Percentiles rank a stretch among this genome's conserved stretches.
phyloP scores from a whole-genome alignment of 768 basidiomycete genomes.

The Termitomyces sp. region DNA sequence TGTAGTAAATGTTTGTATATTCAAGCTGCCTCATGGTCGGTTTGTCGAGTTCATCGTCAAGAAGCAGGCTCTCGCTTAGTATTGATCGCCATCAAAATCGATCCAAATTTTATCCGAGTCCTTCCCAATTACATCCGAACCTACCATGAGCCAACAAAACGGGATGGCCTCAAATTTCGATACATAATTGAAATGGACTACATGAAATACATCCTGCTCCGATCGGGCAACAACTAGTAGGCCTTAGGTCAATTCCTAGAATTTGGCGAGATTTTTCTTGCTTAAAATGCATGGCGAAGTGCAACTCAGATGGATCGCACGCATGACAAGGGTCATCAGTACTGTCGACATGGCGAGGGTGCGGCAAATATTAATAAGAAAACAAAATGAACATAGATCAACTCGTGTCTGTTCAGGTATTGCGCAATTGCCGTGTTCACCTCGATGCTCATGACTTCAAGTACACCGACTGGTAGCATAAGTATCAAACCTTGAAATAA shows the following conservation, averaged over 20 bases:
- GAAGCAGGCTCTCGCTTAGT: neutral
- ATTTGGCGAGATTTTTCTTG: too few relatives aligned
- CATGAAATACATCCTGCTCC: too few relatives aligned
- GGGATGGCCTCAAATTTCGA: too few relatives aligned
- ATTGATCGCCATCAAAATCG: conserved; percentile 2
- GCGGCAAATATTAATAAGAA: neutral
- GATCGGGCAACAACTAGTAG: too few relatives aligned
- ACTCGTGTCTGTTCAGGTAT: neutral
- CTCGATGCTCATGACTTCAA: neutral
- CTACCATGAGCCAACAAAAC: too few relatives aligned
- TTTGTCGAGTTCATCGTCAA: conserved; percentile 7
- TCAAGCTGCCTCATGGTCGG: conserved; percentile 5
- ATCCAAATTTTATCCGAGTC: too few relatives aligned
- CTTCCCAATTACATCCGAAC: too few relatives aligned
- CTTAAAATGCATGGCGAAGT: neutral
- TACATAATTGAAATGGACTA: too few relatives aligned
- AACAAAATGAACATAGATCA: neutral
- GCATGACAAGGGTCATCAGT: neutral
- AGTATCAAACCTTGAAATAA: neutral
- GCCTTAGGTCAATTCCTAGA: too few relatives aligned
- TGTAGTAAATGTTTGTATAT: conserved; percentile 13
- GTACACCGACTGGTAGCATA: too few relatives aligned
- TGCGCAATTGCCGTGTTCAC: neutral
- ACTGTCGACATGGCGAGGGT: neutral
- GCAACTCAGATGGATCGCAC: neutral